Base-by-base conservation (phyloP, 225 moss, liverwort and hornwort species). In the Bryum argenteum region DNA sequence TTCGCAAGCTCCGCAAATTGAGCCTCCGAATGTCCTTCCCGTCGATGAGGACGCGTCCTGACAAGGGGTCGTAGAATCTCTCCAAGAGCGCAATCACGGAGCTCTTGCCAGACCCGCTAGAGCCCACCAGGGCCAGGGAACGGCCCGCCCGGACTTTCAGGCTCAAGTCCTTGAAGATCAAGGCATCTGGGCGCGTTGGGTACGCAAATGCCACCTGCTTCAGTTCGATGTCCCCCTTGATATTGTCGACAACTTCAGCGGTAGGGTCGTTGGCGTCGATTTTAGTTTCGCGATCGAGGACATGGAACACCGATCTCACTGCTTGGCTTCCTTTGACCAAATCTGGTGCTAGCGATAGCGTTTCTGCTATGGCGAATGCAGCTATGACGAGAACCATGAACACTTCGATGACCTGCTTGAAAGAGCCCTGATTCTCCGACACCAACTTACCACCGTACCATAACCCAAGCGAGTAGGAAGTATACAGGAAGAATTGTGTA, bases 61-160 rank as follows among this genome's bases (percentile, higher is more conserved):
- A 64, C 40, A 74, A 23, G 2, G 85, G 85, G 8, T 82, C 82
- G 43, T 80, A 86, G 44, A 86, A 86, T 19, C 85, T 70, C 67
- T 82, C 82, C 22, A 86, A 1, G 1, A 86, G 82, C 2, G 75
- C 71, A 8, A 86, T 68, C 0, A 80, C 69, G 11, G 82, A 79
- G 55, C 85, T 86, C 41, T 86, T 86, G 0, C 82, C 85, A 7
- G 75, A 82, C 1, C 85, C 85, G 4, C 82, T 86, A 4, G 73
- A 22, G 16, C 85, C 85, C 24, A 86, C 82, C 0, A 86, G 71
- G 8, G 82, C 85, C 15, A 86, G 40, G 1, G 79, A 76, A 9
- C 55, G 54, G 17, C 85, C 85, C 0, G 71, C 60, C 18, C 68
- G 55, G 1, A 86, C 85, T 54, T 69, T 77, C 54, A 86, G 66